These are phyloP conservation scores for Colletotrichum cuscutae DNA, from an alignment of 2,329 filamentous ascomycete species.

Conservation along the genomic window DNA sequence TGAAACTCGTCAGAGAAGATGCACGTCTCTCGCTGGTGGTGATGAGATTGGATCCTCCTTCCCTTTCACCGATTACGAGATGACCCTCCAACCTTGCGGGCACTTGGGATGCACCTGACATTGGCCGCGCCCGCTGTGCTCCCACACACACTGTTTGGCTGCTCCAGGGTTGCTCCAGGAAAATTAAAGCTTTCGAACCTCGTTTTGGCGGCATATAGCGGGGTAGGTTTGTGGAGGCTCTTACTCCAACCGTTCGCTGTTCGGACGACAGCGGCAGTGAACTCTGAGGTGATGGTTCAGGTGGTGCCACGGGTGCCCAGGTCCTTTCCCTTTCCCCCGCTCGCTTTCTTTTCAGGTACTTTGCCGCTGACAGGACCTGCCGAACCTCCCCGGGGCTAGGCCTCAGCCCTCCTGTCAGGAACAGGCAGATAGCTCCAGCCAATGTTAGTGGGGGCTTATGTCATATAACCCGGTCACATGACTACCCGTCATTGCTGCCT, in stretches of 20 bases:
- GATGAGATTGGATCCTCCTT: slow-evolving; percentile 5
- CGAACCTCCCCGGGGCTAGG: background rate
- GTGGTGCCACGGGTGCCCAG: no score
- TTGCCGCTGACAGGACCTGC: background rate
- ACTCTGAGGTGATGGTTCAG: background rate
- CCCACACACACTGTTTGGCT: background rate
- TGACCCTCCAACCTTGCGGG: background rate
- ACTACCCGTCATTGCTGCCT: slow-evolving; percentile 29
- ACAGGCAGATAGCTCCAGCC: background rate
- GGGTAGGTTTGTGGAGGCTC: slow-evolving; percentile 29
- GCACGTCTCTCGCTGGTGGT: slow-evolving; percentile 11
- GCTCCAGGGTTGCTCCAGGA: slow-evolving; percentile 7
- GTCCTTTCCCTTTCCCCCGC: background rate
- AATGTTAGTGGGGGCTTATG: background rate
- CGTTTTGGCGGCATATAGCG: slow-evolving; percentile 14
- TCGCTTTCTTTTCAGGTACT: background rate
- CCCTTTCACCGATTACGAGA: slow-evolving; percentile 5
- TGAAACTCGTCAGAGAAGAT: slow-evolving; percentile 14
- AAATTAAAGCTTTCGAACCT: background rate
- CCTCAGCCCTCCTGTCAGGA: background rate
- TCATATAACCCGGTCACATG: slow-evolving; percentile 22
- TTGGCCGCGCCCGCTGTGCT: background rate
- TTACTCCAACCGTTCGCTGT: slow-evolving; percentile 28
- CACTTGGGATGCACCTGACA: background rate
- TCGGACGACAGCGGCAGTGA: slow-evolving; percentile 29